Conservation (phyloP, 2,329 filamentous ascomycete species). For the Knufia fluminis region DNA sequence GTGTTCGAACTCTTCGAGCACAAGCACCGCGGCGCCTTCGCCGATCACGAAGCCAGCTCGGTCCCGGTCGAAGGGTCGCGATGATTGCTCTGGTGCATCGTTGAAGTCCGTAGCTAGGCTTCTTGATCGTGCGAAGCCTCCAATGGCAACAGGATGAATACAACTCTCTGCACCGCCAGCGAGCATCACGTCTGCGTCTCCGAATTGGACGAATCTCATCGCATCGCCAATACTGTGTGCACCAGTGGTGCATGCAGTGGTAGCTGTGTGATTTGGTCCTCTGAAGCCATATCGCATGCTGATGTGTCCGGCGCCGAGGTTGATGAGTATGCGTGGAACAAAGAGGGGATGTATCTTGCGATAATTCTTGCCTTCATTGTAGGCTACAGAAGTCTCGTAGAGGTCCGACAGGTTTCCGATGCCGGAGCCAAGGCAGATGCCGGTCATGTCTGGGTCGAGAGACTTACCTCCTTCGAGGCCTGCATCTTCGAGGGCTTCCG, state of each 20-base stretch:
- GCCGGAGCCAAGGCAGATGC: slow-evolving; percentile 87
- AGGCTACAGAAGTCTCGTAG: slow-evolving; percentile 71
- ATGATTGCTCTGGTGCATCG: slow-evolving; percentile 58
- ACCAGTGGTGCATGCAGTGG: slow-evolving; percentile 92
- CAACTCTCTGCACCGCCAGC: slow-evolving; percentile 94
- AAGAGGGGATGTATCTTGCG: slow-evolving; percentile 89
- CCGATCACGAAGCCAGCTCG: slow-evolving; percentile 84
- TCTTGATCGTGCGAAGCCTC: slow-evolving; percentile 79
- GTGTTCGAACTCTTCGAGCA: slow-evolving; percentile 83
- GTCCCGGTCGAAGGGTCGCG: slow-evolving; percentile 74
- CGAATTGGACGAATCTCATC: slow-evolving; percentile 79
- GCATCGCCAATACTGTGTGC: slow-evolving; percentile 93
- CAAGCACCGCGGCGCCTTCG: slow-evolving; percentile 78
- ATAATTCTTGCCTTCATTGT: slow-evolving; percentile 56
- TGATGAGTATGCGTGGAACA: slow-evolving; percentile 86
- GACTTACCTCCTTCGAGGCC: slow-evolving; percentile 57
- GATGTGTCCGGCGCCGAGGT: slow-evolving; percentile 87
- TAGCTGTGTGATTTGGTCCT: slow-evolving; percentile 81
- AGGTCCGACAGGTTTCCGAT: slow-evolving; percentile 91
- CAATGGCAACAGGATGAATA: slow-evolving; percentile 86
- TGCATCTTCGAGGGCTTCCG: slow-evolving; percentile 78
- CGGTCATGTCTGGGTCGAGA: slow-evolving; percentile 64
- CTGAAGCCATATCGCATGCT: slow-evolving; percentile 84
- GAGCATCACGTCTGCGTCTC: slow-evolving; percentile 90
- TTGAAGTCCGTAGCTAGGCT: slow-evolving; percentile 80